Base-by-base conservation (phyloP, 1,284 basidiomycete species). In the Singerocomus inundabilis region DNA sequence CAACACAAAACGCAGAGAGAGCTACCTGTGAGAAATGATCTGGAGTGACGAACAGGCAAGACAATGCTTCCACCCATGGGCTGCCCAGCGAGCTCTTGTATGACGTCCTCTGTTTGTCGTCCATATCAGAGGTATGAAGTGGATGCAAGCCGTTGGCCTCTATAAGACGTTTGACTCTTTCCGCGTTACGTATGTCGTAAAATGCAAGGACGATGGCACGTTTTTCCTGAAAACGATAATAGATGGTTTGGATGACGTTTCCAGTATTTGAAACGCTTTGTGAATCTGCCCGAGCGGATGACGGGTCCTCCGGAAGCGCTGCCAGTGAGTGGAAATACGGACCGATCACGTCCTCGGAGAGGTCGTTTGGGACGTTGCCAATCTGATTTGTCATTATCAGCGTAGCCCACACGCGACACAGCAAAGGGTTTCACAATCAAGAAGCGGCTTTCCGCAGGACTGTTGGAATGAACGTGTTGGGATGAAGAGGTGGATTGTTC, bases 131-230 rank as follows among this genome's bases (percentile, higher is more conserved):
- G 44, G 53, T 56, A 37, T 61, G 51, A 11, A 52, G 62, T 34
- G 56, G 44, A 16, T 49, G 46, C 12, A 53, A 56, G 29, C 62
- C 57, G 26, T 72, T 60, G 36, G 67, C 67, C 26, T 66, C 65
- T 35, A 80, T 67, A 18, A 74, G 58, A 10, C 63, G 59, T 44
- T 73, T 72, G 10, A 82, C 81, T 8, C 70, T 71, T 38, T 72
- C 67, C 4, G 84, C 79, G 44, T 80, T 71, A 40, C 82, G 76
- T 29, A 78, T 61, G 58, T 88, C 83, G 62, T 77, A 79, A 57
- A 87, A 88, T 3, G 82, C 80, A 43, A 88, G 63, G 51, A 84
- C 68, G 40, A 84, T 70, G 28, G 77, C 64, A 6, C 79, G 78
- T 40, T 78, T 71, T 18, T 71, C 70, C 43, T 70, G 66, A 46